These are phyloP conservation scores for Yamadazyma epiphylla DNA, from an alignment of 1,139 yeast genomes.

Conservation along the genomic window DNA sequence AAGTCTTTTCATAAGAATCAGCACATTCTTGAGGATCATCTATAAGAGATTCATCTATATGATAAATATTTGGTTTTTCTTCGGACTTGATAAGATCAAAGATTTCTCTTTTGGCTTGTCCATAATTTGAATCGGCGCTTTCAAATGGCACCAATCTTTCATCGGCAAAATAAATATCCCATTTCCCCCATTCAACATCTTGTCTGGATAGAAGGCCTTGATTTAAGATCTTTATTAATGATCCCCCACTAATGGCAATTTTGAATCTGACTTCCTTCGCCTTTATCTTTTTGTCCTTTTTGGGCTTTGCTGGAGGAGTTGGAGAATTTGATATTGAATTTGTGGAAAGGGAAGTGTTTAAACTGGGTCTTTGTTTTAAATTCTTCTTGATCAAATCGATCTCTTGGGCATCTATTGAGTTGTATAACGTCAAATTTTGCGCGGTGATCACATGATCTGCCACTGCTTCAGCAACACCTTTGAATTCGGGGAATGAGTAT, in stretches of 20 bases:
- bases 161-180: conserved; percentile 97
- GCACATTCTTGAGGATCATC: conserved; percentile 93
- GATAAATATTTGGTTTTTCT: conserved; percentile 68
- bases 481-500: conserved; percentile 83
- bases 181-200: conserved; percentile 84
- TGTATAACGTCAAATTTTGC: conserved; percentile 66
- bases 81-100: conserved; percentile 61
- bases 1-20: conserved; percentile 80
- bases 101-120: conserved; percentile 77
- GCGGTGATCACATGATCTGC: conserved; percentile 83
- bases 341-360: conserved; percentile 13
- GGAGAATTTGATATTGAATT: conserved; percentile 8
- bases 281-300: conserved; percentile 41
- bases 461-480: conserved; percentile 91
- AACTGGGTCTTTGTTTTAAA: conserved; percentile 17
- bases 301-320: conserved; percentile 12
- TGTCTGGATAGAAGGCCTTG: conserved; percentile 74
- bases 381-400: conserved; percentile 22
- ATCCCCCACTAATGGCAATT: conserved; percentile 91
- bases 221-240: conserved; percentile 76
- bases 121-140: conserved; percentile 82
- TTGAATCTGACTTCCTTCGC: conserved; percentile 67
- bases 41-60: conserved; percentile 73
- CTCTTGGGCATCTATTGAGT: conserved; percentile 38
- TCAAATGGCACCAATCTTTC: conserved; percentile 91